Evolutionary conservation across 108 stramenopile species (phyloP).

Genomic region (Epithemia pelagica): DNA sequence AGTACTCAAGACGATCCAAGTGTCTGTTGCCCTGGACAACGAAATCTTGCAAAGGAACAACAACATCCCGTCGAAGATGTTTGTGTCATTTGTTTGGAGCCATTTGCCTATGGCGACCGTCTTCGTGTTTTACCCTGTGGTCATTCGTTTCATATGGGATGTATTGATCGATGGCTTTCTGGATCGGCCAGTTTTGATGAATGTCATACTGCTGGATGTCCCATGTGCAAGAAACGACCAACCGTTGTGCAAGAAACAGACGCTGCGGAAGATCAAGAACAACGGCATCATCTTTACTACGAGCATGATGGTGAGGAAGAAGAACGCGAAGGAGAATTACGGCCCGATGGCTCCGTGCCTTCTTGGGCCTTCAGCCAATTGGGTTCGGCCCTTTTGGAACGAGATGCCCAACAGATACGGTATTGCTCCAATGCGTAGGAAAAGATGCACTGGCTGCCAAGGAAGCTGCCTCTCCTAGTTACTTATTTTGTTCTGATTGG

Average conservation of each 20-base stretch:
- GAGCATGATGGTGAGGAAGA: neutral
- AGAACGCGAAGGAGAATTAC: neutral
- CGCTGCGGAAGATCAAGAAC: neutral
- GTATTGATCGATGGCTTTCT: constrained; percentile 75
- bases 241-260: constrained; percentile 1
- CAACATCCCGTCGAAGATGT: constrained; percentile 28
- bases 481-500: neutral
- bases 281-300: neutral
- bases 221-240: constrained; percentile 55
- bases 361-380: constrained; percentile 64
- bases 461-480: neutral
- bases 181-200: constrained; percentile 43
- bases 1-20: constrained; percentile 3
- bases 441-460: too few relatives aligned
- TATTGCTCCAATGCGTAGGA: neutral
- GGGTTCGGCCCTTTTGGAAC: constrained; percentile 26
- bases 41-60: neutral
- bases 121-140: constrained; percentile 79
- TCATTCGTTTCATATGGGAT: constrained; percentile 76
- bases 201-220: constrained; percentile 56
- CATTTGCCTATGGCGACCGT: constrained; percentile 65
- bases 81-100: constrained; percentile 69
- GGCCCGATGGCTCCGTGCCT: constrained; percentile 30
- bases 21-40: neutral
- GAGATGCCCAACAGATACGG: neutral